Base-by-base conservation (phyloP, 352 stramenopile species). In the Blastocystis hominis region DNA sequence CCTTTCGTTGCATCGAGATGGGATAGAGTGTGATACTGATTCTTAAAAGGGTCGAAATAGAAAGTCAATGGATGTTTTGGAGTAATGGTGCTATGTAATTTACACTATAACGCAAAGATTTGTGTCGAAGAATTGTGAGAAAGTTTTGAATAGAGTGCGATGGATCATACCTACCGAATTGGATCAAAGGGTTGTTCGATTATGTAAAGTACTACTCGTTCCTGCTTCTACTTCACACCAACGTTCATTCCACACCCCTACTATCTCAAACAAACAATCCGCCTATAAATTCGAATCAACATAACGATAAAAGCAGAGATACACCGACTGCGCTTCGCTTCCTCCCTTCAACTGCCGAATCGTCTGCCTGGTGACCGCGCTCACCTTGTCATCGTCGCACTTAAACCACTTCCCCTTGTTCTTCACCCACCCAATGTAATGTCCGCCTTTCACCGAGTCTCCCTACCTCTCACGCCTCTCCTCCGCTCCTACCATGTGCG, bases 321-420 rank as follows among this genome's bases (percentile, higher is more conserved):
- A 84, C 15, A 47, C 72, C 30, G 30, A 63, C 4, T 84, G 72
- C 38, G 54, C 59, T 34, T 84, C 72, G 46, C 72, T 84, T 0
- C 72, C 72, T 3, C 72, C 72, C 59, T 84, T 84, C 54, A 84
- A 20, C 38, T 84, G 20, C 4, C 46, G 38, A 62, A 84, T 84
- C n/a, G 20, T 24, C 54, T 84, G 54, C 42, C 47, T 84, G 17
- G 54, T 70, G 30, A 84, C 72, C 15, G 20, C 42, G n/a, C 34
- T 84, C 36, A 84, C 72, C 59, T 84, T 70, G 34, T 59, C 59
- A 84, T 84, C 72, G 46, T 84, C 72, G 46, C 72, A 84, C 59
- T 84, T 84, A 17, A 70, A 84, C 72, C 72, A 84, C 59, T 84
- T 66, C 24, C 59, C 72, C 54, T 84, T 70, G n/a, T 84, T 24